Conservation (phyloP, 805 yeast genomes). For the Sugiyamaella valdiviana region DNA sequence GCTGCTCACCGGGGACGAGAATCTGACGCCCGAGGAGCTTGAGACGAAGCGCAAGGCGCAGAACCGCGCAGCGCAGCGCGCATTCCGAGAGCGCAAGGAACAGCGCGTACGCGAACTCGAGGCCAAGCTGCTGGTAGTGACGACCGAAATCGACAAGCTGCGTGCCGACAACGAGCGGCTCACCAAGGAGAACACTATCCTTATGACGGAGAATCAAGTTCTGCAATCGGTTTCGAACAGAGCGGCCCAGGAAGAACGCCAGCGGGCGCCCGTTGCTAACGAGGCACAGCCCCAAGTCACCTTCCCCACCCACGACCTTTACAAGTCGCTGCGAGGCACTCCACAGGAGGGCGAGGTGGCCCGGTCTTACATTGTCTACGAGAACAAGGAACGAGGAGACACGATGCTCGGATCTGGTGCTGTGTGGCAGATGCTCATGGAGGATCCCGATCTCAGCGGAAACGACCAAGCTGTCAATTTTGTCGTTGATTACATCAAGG, state of each 20-base stretch:
- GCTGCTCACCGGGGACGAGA: conserved; percentile 10
- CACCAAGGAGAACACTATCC: conserved; percentile 48
- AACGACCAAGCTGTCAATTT: conserved; percentile 47
- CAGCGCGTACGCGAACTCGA: conserved; percentile 63
- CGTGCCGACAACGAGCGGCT: conserved; percentile 45
- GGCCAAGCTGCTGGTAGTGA: conserved; percentile 50
- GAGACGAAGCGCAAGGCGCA: conserved; percentile 63
- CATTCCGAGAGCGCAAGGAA: conserved; percentile 78
- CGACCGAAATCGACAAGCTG: conserved; percentile 45
- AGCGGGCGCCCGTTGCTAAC: conserved; percentile 2
- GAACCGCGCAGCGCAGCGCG: conserved; percentile 82
- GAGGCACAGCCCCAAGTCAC: conserved; percentile 8
- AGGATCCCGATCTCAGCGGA: conserved; percentile 30
- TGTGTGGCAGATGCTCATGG: conserved; percentile 72
- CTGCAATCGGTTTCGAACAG: conserved; percentile 35
- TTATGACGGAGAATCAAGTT: conserved; percentile 57
- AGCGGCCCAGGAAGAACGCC: conserved; percentile 1
- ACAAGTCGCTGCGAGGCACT: conserved; percentile 4
- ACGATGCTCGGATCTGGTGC: conserved; percentile 66
- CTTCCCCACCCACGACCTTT: conserved; percentile 20
- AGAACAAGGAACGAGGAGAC: conserved; percentile 31
- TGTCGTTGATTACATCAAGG: conserved; percentile 55
- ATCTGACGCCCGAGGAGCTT: conserved; percentile 35
- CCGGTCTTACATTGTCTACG: conserved; percentile 17
- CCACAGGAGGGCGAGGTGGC: conserved; percentile 18